These are phyloP conservation scores for Symbiotaphrina buchneri DNA, from an alignment of 495 filamentous ascomycete species.

Conservation along the genomic window DNA sequence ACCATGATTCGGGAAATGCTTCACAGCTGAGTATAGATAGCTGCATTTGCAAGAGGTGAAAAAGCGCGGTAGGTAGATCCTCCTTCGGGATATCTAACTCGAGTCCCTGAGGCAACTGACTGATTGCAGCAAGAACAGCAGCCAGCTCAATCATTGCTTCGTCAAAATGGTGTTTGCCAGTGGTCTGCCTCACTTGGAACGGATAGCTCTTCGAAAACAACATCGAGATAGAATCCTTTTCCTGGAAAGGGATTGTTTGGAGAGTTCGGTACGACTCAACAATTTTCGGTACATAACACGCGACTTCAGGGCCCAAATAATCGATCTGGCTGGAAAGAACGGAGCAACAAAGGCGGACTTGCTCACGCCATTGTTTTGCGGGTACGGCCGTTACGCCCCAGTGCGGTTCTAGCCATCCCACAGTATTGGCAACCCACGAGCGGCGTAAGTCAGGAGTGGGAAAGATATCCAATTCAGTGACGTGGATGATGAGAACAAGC, in stretches of 20 bases:
- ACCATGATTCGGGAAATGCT: constrained; percentile 74
- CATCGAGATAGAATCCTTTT: constrained; percentile 52
- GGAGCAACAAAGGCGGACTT: constrained; percentile 79
- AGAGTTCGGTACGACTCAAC: constrained; percentile 73
- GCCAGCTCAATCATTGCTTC: constrained; percentile 80
- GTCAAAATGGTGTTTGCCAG: constrained; percentile 44
- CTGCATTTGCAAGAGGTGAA: constrained; percentile 56
- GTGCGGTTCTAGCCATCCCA: constrained; percentile 80
- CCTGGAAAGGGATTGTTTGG: constrained; percentile 32
- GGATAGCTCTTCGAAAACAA: constrained; percentile 82
- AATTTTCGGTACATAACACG: constrained; percentile 71
- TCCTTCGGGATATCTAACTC: constrained; percentile 48
- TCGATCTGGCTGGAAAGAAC: constrained; percentile 67
- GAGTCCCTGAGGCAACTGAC: constrained; percentile 43
- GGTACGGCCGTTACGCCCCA: constrained; percentile 82
- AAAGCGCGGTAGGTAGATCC: constrained; percentile 52
- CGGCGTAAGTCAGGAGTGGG: constrained; percentile 47
- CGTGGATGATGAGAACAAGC: constrained; percentile 76
- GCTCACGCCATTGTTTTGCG: constrained; percentile 87
- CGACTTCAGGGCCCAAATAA: constrained; percentile 51
- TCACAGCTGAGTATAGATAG: constrained; percentile 76
- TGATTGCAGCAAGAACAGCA: constrained; percentile 61
- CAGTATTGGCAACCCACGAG: constrained; percentile 56
- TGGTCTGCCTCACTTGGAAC: constrained; percentile 53
- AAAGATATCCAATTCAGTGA: constrained; percentile 61